Conservation (phyloP, 2,329 filamentous ascomycete species). For the Chaetothyriales sp. region DNA sequence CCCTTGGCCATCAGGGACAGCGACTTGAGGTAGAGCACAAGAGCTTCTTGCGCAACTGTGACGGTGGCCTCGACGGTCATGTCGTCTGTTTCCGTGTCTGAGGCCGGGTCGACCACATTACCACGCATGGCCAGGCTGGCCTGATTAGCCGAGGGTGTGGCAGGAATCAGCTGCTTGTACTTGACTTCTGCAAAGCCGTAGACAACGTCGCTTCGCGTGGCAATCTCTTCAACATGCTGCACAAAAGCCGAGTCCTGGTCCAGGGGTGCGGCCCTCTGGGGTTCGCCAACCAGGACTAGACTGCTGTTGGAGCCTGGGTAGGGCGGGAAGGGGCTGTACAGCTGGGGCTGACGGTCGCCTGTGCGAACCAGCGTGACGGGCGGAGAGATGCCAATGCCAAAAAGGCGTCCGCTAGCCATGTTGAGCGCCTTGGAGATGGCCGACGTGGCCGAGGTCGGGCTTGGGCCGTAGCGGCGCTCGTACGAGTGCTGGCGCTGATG, state of each 20-base stretch:
- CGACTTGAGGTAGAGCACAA: conserved; percentile 93
- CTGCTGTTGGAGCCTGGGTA: conserved; percentile 64
- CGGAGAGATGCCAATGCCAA: conserved; percentile 36
- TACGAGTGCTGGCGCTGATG: conserved; percentile 68
- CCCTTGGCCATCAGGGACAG: conserved; percentile 78
- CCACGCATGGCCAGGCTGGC: conserved; percentile 21
- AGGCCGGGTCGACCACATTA: conserved; percentile 16
- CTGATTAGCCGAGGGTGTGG: conserved; percentile 51
- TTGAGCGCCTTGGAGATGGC: conserved; percentile 91
- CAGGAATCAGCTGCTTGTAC: conserved; percentile 87
- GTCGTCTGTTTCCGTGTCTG: conserved; percentile 41
- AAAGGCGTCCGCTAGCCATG: conserved; percentile 58
- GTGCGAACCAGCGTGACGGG: conserved; percentile 31
- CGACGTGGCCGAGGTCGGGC: conserved; percentile 65
- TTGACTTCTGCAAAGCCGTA: conserved; percentile 98
- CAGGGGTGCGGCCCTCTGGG: conserved; percentile 44
- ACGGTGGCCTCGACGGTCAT: conserved; percentile 77
- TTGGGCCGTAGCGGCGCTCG: conserved; percentile 60
- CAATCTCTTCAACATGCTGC: conserved; percentile 76
- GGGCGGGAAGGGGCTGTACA: conserved; percentile 58
- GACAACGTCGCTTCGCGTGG: conserved; percentile 85
- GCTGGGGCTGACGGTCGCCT: conserved; percentile 31
- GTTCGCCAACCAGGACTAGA: conserved; percentile 47
- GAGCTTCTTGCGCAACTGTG: conserved; percentile 76
- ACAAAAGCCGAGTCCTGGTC: conserved; percentile 72